Conservation (phyloP, 805 yeast species). For the Ogataea chonburiensis region DNA sequence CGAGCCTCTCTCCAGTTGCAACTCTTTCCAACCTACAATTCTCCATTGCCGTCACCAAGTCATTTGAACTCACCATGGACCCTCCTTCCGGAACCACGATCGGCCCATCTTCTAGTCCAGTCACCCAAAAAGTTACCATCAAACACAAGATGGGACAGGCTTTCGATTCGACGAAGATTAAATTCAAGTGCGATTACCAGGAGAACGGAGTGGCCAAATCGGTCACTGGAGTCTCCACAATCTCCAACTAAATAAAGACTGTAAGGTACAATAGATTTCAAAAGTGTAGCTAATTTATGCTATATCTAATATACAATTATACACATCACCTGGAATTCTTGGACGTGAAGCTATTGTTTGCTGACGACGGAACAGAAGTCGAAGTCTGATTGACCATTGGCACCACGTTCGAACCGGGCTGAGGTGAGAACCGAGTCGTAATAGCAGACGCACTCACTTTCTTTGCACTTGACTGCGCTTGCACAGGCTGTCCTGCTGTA, state of each 20-base stretch:
- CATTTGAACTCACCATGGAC: conserved; percentile 28
- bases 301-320: conserved; percentile 12
- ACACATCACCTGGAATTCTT: conserved; percentile 7
- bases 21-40: conserved; percentile 49
- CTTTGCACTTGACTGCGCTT: conserved; percentile 22
- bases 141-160: conserved; percentile 19
- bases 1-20: conserved; percentile 37
- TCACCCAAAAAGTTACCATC: conserved; percentile 28
- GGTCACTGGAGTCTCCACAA: conserved; percentile 54
- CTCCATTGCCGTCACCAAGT: conserved; percentile 36
- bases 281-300: conserved; percentile 7
- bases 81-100: conserved; percentile 27
- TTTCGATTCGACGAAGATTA: conserved; percentile 48
- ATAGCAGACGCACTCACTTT: conserved; percentile 24
- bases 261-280: conserved; percentile 9
- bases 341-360: conserved; percentile 17
- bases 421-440: conserved; percentile 33
- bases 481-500: conserved; percentile 17
- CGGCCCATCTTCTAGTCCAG: conserved; percentile 21
- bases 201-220: conserved; percentile 47
- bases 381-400: conserved; percentile 16
- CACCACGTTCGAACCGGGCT: conserved; percentile 25
- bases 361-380: conserved; percentile 15
- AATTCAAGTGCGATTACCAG: conserved; percentile 68
- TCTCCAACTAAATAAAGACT: conserved; percentile 11